Base-by-base conservation (phyloP, 2,329 filamentous ascomycete species). In the Celoporthe dispersa region DNA sequence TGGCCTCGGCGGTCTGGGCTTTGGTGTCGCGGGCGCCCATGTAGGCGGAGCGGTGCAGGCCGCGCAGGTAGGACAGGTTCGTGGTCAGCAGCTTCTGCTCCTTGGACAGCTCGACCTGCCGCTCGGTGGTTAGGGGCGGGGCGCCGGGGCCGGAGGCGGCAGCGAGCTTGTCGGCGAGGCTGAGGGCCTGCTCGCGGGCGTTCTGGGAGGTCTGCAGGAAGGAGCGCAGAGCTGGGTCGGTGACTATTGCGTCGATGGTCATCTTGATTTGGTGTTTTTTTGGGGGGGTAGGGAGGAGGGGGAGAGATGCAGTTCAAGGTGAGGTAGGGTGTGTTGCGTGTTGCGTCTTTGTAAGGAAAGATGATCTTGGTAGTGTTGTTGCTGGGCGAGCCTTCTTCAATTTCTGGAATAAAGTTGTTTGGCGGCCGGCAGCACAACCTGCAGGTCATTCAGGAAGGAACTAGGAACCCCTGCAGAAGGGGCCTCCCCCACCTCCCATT, bases 21-120 rank as follows among this genome's bases (percentile, higher is more conserved):
- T 98, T 98, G 19, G 94, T 97, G 75, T 94, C 90, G 74, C 96
- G 90, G 39, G 94, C 93, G 39, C 89, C 87, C 75, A 97, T 87
- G 74, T 94, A 90, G 12, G 94, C 94, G 73, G 91, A 87, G 37
- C 96, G 90, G 79, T 98, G 95, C 37, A 96, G 85, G 16, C 92
- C 92, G 68, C 95, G 92, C 25, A 97, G 86, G 74, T 93, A 91
- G 0, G 93, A 89, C 12, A 97, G 87, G 75, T 93, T 91, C 68
- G 94, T 91, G 74, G 92, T 89, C 3, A 98, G 87, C 1, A 90
- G 84, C 78, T 96, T 97, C 79, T 97, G 93, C 77, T 93, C 89
- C 77, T 90, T 91, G 9, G 91, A 90, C 39, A 93, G 84, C 70
- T 89, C 87, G 37, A 87, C 81, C 74, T 87, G 85, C 57, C 84